phyloP scores from a whole-genome alignment of 208 protist genomes.

The Acanthamoeba triangularis region DNA sequence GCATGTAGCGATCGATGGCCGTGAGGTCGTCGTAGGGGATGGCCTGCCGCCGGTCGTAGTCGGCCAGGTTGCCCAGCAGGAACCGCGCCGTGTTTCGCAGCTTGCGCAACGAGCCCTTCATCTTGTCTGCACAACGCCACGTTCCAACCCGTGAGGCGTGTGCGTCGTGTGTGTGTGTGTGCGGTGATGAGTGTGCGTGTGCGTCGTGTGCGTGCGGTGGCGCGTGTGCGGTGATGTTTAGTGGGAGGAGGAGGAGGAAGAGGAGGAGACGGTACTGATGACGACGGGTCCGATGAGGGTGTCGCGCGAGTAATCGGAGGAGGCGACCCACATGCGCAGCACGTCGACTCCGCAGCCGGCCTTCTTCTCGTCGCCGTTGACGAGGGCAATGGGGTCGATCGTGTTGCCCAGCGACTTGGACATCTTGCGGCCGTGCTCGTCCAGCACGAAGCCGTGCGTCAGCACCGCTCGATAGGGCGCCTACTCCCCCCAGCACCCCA shows the following conservation, averaged over 20 bases:
- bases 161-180: background rate
- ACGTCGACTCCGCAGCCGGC: conserved; percentile 89
- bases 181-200: too few relatives aligned
- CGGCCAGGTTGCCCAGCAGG: conserved; percentile 81
- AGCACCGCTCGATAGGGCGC: conserved; percentile 91
- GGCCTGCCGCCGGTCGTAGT: conserved; percentile 67
- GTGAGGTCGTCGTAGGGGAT: conserved; percentile 82
- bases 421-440: conserved; percentile 94
- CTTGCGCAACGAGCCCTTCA: conserved; percentile 56
- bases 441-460: conserved; percentile 94
- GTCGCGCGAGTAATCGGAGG: conserved; percentile 89
- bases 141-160: background rate
- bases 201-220: background rate
- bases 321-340: conserved; percentile 91
- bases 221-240: background rate
- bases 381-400: conserved; percentile 88
- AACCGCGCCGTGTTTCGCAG: conserved; percentile 80
- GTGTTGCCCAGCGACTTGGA: conserved; percentile 94
- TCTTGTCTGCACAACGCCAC: background rate
- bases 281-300: conserved; percentile 86
- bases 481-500: background rate
- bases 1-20: conserved; percentile 82
- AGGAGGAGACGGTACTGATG: background rate
- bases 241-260: too few relatives aligned
- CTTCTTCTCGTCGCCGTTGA: conserved; percentile 85